Conservation (phyloP, 1,284 basidiomycete genomes). For the Inonotus hispidus region DNA sequence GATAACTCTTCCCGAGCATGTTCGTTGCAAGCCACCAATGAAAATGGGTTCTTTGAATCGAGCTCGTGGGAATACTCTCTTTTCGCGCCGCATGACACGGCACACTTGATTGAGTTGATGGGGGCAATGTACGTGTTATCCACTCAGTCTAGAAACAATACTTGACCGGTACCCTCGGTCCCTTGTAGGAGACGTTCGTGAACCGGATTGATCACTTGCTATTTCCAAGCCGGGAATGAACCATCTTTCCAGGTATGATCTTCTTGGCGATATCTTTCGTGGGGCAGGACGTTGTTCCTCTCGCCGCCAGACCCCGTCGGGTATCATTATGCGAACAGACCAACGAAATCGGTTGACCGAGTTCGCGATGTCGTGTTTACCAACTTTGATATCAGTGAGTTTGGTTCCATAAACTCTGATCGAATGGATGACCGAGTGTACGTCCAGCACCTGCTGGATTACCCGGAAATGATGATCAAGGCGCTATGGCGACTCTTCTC, state of each 20-base stretch:
- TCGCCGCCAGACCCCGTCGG: conserved; percentile 33
- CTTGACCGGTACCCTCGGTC: not conserved
- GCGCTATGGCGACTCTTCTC: conserved; percentile 60
- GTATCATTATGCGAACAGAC: conserved; percentile 38
- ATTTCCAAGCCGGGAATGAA: conserved; percentile 36
- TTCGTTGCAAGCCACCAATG: conserved; percentile 51
- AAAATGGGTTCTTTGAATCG: conserved; percentile 61
- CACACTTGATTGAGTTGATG: conserved; percentile 35
- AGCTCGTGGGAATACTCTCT: conserved; percentile 41
- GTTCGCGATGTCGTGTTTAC: conserved; percentile 37
- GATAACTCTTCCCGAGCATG: conserved; percentile 45
- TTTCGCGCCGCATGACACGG: conserved; percentile 36
- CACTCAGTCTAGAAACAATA: no score
- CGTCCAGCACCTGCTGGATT: conserved; percentile 25
- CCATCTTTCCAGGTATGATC: conserved; percentile 51
- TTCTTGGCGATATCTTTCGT: conserved; percentile 23
- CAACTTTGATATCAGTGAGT: conserved; percentile 38
- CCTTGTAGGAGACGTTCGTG: conserved; percentile 31
- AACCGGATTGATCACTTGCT: conserved; percentile 49
- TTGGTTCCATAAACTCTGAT: not conserved
- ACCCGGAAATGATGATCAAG: conserved; percentile 62
- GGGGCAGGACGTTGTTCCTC: conserved; percentile 20
- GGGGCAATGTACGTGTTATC: conserved; percentile 37
- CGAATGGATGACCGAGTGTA: not conserved
- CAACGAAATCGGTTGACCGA: conserved; percentile 34